Evolutionary conservation across 2,329 filamentous ascomycete species (phyloP).

Genomic region (Penicillium brasilianum): DNA sequence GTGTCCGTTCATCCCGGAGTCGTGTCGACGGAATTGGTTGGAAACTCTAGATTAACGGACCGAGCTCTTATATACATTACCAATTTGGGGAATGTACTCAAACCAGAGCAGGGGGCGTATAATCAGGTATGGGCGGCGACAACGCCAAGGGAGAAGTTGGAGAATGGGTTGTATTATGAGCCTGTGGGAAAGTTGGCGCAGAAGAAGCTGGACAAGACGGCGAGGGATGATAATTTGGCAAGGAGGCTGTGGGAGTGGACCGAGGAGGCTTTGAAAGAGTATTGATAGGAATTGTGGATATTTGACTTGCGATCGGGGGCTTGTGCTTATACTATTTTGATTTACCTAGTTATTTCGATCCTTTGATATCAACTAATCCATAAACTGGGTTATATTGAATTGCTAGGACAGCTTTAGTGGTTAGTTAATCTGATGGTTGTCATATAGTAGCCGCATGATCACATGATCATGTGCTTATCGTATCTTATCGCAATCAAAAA

Average conservation of each 20-base stretch:
- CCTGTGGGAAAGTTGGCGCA: constrained; percentile 13
- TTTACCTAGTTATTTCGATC: too few species aligned
- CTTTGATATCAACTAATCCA: too few species aligned
- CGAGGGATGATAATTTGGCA: constrained; percentile 15
- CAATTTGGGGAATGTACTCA: constrained; percentile 20
- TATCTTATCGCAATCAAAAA: constrained; percentile 3
- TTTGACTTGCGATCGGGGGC: background rate
- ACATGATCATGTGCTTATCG: background rate
- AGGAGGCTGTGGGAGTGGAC: constrained; percentile 23
- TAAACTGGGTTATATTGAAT: too few species aligned
- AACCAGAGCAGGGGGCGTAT: constrained; percentile 45
- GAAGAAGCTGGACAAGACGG: constrained; percentile 7
- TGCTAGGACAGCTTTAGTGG: too few species aligned
- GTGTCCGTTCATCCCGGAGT: constrained; percentile 51
- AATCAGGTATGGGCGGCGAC: constrained; percentile 52
- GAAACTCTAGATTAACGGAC: constrained; percentile 21
- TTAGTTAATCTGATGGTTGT: too few species aligned
- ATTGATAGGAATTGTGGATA: background rate
- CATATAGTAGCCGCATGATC: too few species aligned
- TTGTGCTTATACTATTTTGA: background rate
- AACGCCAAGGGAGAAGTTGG: constrained; percentile 17
- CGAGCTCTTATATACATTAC: constrained; percentile 16
- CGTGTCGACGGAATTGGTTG: constrained; percentile 45
- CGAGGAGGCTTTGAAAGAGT: constrained; percentile 9
- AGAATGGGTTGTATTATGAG: constrained; percentile 19